Conservation (phyloP, 495 filamentous ascomycete genomes). For the Aspergillus cavernicola region DNA sequence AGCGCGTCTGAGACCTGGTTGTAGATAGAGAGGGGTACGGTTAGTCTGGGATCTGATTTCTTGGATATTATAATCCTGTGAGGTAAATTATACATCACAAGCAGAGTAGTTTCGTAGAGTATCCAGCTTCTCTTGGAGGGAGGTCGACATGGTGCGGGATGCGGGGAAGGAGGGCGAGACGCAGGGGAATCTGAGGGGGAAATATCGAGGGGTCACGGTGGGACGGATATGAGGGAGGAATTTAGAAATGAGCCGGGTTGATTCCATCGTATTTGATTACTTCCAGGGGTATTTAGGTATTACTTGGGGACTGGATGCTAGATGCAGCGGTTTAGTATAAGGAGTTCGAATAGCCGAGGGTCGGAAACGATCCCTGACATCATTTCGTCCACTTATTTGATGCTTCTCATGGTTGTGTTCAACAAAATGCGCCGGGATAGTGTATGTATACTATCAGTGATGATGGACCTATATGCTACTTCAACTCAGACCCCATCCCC, state of each 20-base stretch:
- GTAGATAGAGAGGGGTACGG: not conserved
- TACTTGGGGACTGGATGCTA: no score
- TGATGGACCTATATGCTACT: slow-evolving; percentile 15
- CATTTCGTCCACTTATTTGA: no score
- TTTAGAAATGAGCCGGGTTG: not conserved
- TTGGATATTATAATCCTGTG: not conserved
- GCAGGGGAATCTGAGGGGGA: not conserved
- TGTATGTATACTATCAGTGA: not conserved
- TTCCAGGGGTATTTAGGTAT: not conserved
- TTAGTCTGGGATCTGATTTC: not conserved
- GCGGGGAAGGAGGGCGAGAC: slow-evolving; percentile 4
- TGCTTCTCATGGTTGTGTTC: no score
- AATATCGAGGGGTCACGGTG: not conserved
- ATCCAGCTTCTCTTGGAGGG: slow-evolving; percentile 32
- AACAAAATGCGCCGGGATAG: no score
- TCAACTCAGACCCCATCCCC: slow-evolving; percentile 47
- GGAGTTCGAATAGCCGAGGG: no score
- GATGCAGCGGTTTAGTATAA: no score
- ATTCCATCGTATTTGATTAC: not conserved
- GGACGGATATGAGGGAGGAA: not conserved
- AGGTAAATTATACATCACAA: slow-evolving; percentile 40
- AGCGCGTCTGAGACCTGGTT: slow-evolving; percentile 59
- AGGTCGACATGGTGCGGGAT: slow-evolving; percentile 24
- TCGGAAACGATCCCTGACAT: no score
- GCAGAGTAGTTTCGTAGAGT: slow-evolving; percentile 42